These are phyloP conservation scores for Hibiscus syriacus DNA, from an alignment of 345 rosid genomes.

Conservation along the genomic window DNA sequence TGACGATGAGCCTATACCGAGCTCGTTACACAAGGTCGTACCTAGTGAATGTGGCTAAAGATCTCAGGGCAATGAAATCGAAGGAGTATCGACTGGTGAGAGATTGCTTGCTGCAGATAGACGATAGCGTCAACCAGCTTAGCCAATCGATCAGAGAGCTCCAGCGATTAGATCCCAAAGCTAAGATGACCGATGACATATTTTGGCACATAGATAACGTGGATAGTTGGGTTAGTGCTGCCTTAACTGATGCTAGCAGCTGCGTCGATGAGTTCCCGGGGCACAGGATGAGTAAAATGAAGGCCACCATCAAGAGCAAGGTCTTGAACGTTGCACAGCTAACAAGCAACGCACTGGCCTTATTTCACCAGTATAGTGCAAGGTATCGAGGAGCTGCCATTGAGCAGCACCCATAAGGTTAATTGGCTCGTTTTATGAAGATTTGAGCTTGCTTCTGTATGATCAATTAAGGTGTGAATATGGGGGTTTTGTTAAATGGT, in stretches of 20 bases:
- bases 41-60: slow-evolving; percentile 36
- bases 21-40: slow-evolving; percentile 44
- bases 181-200: slow-evolving; percentile 15
- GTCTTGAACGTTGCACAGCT: slow-evolving; percentile 72
- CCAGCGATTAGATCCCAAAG: slow-evolving; percentile 22
- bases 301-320: slow-evolving; percentile 64
- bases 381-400: slow-evolving; percentile 25
- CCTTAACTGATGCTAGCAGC: slow-evolving; percentile 55
- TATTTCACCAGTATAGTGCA: slow-evolving; percentile 57
- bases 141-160: slow-evolving; percentile 54
- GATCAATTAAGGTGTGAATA: not conserved
- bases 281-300: slow-evolving; percentile 49
- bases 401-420: slow-evolving; percentile 5
- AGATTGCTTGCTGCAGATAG: slow-evolving; percentile 57
- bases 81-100: slow-evolving; percentile 38
- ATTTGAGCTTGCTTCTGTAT: not conserved
- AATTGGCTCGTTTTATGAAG: too few relatives aligned
- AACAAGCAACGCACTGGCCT: slow-evolving; percentile 70
- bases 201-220: slow-evolving; percentile 55
- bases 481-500: not conserved
- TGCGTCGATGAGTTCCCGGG: slow-evolving; percentile 56
- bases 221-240: slow-evolving; percentile 69
- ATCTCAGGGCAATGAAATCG: slow-evolving; percentile 31
- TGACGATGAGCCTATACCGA: slow-evolving; percentile 51
- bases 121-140: slow-evolving; percentile 49